Base-by-base conservation (phyloP, 2,329 filamentous ascomycete species). In the Microsporum audouinii region DNA sequence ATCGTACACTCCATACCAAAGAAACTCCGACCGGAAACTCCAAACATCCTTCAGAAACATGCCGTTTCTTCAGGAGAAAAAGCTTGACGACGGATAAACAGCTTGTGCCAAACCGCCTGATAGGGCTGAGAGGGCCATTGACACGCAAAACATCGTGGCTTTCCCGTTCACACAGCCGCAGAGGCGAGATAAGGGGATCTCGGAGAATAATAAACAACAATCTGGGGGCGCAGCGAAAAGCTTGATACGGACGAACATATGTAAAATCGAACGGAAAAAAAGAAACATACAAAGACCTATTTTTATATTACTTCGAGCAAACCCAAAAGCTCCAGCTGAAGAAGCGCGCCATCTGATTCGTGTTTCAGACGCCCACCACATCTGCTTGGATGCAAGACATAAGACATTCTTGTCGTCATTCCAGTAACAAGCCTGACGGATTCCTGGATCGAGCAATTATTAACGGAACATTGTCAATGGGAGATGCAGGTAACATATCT, bases 361-460 rank as follows among this genome's bases (percentile, higher is more conserved):
- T 43, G 34, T 57, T 57, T 57, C 34, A 57, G 55, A 57, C 55
- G 36, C 55, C 55, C 55, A 43, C 55, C 23, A 23, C 38, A 29
- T 31, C 36, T 3, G 7, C 45, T 43, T n/a, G 39, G 36, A 57
- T 57, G 39, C 55, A 57, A 57, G 55, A 57, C 55, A 57, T 57
- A 23, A 23, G 17, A 23, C 17, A 23, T 23, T 23, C 31, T 29
- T 57, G 55, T 43, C 34, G 55, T 57, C 55, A 57, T 23, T 43
- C 36, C 34, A 57, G 2, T 17, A 39, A 5, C 36, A 43, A n/a
- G 36, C 17, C 55, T 4, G 29, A 39, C 14, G 17, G 6, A 5
- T 36, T 8, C 33, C 55, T 57, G 36, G 34, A 57, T 57, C 39
- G 55, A 57, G 55, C 33, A 57, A 57, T 57, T 57, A 57, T 43